Base-by-base conservation (phyloP, 2,329 filamentous ascomycete species). In the Aspergillus ruber region DNA sequence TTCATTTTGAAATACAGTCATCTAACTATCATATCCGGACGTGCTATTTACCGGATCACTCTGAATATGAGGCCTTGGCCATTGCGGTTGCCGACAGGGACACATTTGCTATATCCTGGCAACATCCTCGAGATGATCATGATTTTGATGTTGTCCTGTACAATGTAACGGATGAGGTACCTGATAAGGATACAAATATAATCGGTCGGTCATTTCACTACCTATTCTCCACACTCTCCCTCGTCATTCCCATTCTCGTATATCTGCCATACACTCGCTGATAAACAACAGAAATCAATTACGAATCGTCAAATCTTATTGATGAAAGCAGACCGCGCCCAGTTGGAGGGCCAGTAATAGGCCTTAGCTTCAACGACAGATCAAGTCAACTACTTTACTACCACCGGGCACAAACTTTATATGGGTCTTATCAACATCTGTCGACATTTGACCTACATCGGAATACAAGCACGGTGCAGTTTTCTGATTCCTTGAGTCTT, bases 61-160 rank as follows among this genome's bases (percentile, higher is more conserved):
- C 23, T 4, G 56, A 60, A 2, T 64, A 61, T 38, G 57, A 63
- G 18, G 64, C 65, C 9, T 45, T 63, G 25, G 62, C 63, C 27
- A 45, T 70, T 41, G 59, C 62, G 7, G 55, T 54, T 49, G 55
- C 48, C 8, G 38, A 54, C 21, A 40, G 45, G 18, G 45, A 53
- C n/a, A 53, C 47, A 5, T 68, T 69, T 58, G 67, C 61, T 1
- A 67, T 69, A 33, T 68, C 63, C n/a, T 70, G 67, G 67, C 61
- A 62, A 42, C 58, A 67, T 50, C 12, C 17, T 25, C 43, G 53
- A 6, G 54, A 60, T 12, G 32, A 39, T 7, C 18, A 49, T 25
- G 50, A 58, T 9, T 47, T 62, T 47, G 55, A 61, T 17, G 65
- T 69, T 9, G 42, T 62, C 9, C 49, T 66, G n/a, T 69, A 70